These are phyloP conservation scores for Ploettnerulaceae sp. DNA, from an alignment of 2,329 filamentous ascomycete species.

Conservation along the genomic window DNA sequence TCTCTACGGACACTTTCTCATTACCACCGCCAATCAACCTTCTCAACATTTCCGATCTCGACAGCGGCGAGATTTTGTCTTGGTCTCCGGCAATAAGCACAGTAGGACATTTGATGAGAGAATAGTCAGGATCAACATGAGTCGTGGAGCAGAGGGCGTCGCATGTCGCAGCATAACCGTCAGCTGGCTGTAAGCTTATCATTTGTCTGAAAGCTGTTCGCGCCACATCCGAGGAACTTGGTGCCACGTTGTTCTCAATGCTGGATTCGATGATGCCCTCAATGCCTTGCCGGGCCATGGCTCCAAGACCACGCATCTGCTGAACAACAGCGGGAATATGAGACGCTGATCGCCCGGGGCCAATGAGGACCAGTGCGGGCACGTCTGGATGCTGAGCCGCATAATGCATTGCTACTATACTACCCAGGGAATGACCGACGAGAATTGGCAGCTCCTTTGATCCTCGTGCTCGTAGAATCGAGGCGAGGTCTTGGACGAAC, in stretches of 20 bases:
- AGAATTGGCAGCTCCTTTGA: constrained; percentile 21
- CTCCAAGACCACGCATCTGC: constrained; percentile 32
- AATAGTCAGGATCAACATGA: constrained; percentile 34
- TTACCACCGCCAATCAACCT: constrained; percentile 31
- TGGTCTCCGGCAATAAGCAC: constrained; percentile 33
- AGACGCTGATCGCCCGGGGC: constrained; percentile 31
- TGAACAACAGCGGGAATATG: constrained; percentile 33
- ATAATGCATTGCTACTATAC: constrained; percentile 36
- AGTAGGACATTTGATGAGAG: constrained; percentile 30
- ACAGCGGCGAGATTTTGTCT: constrained; percentile 32
- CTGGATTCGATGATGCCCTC: constrained; percentile 29
- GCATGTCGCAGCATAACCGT: constrained; percentile 34
- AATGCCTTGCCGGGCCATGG: constrained; percentile 30
- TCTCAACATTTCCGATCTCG: constrained; percentile 29
- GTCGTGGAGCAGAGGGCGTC: constrained; percentile 30
- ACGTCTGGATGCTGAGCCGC: constrained; percentile 29
- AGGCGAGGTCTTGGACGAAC: constrained; percentile 18
- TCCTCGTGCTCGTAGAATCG: constrained; percentile 11
- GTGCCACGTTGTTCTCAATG: constrained; percentile 31
- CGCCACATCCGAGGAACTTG: constrained; percentile 23
- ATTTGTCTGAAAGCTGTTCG: constrained; percentile 28
- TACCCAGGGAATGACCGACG: constrained; percentile 37
- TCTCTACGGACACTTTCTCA: constrained; percentile 51
- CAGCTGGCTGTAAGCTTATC: constrained; percentile 32
- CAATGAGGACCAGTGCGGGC: constrained; percentile 34